Conservation (phyloP, 176 grass and related monocot species). For the Rhynchospora tenuis region DNA sequence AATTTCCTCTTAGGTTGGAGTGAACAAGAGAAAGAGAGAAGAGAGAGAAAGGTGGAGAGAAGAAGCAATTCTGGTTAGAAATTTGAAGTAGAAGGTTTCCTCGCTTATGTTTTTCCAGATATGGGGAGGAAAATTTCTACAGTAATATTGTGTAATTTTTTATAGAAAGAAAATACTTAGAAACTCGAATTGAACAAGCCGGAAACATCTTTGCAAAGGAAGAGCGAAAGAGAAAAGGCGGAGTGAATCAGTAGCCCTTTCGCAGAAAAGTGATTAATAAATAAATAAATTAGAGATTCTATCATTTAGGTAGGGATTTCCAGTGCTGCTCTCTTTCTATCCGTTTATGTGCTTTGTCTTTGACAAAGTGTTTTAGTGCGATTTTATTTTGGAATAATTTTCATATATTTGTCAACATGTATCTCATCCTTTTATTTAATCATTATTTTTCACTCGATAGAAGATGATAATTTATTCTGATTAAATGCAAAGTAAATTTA, state of each 20-base stretch:
- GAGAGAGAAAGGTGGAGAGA: no score
- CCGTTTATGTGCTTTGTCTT: not conserved
- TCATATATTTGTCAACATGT: no score
- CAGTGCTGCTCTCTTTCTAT: not conserved
- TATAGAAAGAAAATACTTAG: not conserved
- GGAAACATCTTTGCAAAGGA: not conserved
- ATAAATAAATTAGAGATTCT: not conserved
- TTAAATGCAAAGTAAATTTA: no score
- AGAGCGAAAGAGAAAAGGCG: not conserved
- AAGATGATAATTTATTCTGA: no score
- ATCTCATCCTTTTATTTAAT: no score
- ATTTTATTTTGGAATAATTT: not conserved
- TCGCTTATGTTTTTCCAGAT: not conserved
- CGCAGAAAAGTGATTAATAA: not conserved
- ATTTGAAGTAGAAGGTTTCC: conserved; percentile 2
- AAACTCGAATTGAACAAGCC: not conserved
- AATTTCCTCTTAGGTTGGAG: not conserved
- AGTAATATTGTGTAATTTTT: not conserved
- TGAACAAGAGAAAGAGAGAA: not conserved
- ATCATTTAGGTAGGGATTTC: not conserved
- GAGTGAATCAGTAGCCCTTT: not conserved
- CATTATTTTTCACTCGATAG: no score
- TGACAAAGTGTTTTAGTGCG: not conserved
- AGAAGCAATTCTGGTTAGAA: not conserved
- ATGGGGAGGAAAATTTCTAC: not conserved